Base-by-base conservation (phyloP, 345 rosid species). In the Pseudoturritis turrita region DNA sequence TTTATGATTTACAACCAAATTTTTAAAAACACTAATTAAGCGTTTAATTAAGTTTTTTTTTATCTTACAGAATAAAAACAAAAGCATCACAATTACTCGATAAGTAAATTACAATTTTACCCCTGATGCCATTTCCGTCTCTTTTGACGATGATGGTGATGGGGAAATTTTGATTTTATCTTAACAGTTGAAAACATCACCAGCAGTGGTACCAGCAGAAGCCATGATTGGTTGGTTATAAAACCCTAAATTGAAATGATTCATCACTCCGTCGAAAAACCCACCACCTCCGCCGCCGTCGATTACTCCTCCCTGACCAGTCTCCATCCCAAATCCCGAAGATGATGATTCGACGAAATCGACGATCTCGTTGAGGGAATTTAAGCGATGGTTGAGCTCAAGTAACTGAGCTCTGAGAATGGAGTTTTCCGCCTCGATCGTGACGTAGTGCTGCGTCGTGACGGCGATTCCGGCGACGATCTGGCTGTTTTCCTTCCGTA, bases 201-300 rank as follows among this genome's bases (percentile, higher is more conserved):
- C 58, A 68, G 68, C 50, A 51, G 70, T n/a, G n/a, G n/a, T n/a
- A 53, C 66, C 37, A 15, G 89, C 90, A 62, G 75, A 61, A 10
- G 95, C 89, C 86, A 80, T 80, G 23, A 89, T 84, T 1, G 91
- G 91, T 23, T 88, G 96, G 67, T 81, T 86, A 75, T 82, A 70
- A 79, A 59, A 83, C 29, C 79, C 73, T 74, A 76, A 14, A 39
- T 70, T 77, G 62, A 82, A 7, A 25, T 85, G 83, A 59, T 80
- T 82, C 25, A 80, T 63, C 64, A 70, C 81, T 45, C 66, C 50
- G 51, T 79, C 80, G 65, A 22, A 39, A 41, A 44, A 60, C 11
- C 37, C 67, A 7, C 58, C 56, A 29, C 40, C 67, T 10, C 31
- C 65, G 63, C 50, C 68, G 26, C 13, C 62, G 36, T 74, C 77